Base-by-base conservation (phyloP, 2,329 filamentous ascomycete species). In the Exophiala alcalophila region DNA sequence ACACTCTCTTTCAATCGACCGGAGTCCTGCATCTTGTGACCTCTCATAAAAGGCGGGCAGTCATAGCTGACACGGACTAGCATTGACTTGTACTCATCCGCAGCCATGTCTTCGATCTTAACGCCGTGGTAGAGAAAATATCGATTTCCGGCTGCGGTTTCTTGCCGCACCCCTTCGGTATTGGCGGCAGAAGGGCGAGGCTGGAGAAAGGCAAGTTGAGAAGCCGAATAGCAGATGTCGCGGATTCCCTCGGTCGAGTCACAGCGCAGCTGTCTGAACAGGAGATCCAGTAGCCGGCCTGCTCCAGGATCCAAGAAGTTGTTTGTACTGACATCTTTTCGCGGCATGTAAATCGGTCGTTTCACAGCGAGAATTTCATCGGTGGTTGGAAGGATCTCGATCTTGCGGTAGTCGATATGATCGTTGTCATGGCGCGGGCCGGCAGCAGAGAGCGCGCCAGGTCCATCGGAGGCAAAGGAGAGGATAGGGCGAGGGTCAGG, bases 341-440 rank as follows among this genome's bases (percentile, higher is more conserved):
- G 51, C 1, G 64, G 64, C 14, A 66, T 52, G 40, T 64, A 66
- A 23, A 63, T 60, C 0, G 54, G 33, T 2, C 57, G 50, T 56
- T 23, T 39, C 20, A 31, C 47, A 3, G 52, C 43, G 7, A 56
- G 44, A 15, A 66, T 65, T 38, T 68, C 65, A 16, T 63, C 49
- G 2, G 54, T 51, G 1, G 60, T 67, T 1, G 65, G 65, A 49
- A 68, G 55, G 28, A 67, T 62, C 10, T 52, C 44, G 18, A 68
- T 63, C 1, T 55, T 37, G 27, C 54, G 54, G 27, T 65, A 63
- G 33, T 65, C 54, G 3, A 43, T 30, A 30, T 61, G 47, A 41
- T 68, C 65, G 44, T 68, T 68, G 24, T 67, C 56, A 39, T 67
- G 65, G 8, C 65, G 45, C 12, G 50, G 47, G 20, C 59, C 57